Conservation (phyloP, 352 stramenopile species). For the Globisporangium perplexum region DNA sequence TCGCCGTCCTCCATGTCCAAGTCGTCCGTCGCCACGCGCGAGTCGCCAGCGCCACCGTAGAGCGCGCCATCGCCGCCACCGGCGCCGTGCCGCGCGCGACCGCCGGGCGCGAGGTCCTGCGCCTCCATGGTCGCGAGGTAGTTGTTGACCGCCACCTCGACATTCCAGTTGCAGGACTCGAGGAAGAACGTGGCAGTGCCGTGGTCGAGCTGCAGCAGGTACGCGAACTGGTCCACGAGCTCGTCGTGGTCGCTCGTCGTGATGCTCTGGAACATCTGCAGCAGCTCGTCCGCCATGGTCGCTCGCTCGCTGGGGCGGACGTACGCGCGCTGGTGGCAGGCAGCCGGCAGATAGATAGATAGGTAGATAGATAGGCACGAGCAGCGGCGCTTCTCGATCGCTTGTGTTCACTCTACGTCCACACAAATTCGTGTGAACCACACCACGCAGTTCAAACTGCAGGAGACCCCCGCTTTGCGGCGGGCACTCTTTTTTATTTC, state of each 20-base stretch:
- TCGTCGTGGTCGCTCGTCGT: constrained; percentile 82
- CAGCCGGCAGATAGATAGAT: background rate
- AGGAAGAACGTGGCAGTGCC: constrained; percentile 79
- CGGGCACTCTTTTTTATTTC: background rate
- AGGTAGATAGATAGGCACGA: too few relatives aligned
- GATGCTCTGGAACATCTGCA: constrained; percentile 88
- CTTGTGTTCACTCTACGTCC: too few relatives aligned
- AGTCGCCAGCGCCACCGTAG: constrained; percentile 8
- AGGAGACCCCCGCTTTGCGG: background rate
- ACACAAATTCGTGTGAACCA: too few relatives aligned
- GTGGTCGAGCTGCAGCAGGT: constrained; percentile 63
- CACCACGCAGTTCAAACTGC: background rate
- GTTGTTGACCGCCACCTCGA: constrained; percentile 79
- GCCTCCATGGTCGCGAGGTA: constrained; percentile 61
- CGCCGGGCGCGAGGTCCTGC: constrained; percentile 2
- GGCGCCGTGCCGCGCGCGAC: constrained; percentile 3
- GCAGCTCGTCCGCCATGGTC: constrained; percentile 68
- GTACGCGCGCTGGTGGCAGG: background rate
- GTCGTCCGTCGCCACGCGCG: constrained; percentile 15
- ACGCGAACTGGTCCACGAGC: constrained; percentile 78
- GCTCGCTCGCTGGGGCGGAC: background rate
- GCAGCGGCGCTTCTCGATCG: too few relatives aligned
- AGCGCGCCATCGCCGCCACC: constrained; percentile 54
- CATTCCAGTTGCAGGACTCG: constrained; percentile 87
- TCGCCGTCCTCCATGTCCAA: constrained; percentile 53